Conservation (phyloP, 2,329 filamentous ascomycete genomes). For the Colletotrichum chlorophyti region DNA sequence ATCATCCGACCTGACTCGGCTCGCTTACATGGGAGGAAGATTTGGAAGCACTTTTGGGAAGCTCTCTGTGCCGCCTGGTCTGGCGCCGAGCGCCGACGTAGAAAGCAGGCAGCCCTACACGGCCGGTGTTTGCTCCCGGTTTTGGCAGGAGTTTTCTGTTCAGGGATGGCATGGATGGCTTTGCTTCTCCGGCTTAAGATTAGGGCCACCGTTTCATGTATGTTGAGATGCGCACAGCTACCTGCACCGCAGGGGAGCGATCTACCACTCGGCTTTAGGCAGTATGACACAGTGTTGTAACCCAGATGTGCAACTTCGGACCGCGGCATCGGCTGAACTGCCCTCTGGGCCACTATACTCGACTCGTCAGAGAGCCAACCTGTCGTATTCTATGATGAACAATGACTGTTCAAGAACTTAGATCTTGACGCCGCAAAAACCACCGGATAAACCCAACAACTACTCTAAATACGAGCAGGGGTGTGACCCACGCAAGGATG, state of each 20-base stretch:
- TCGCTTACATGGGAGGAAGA: background rate
- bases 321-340: background rate
- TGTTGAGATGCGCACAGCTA: conserved; percentile 7
- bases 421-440: too few relatives aligned
- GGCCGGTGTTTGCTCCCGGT: too few relatives aligned
- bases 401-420: too few relatives aligned
- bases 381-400: too few relatives aligned
- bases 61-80: background rate
- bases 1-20: conserved; percentile 19
- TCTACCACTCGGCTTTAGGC: conserved; percentile 9
- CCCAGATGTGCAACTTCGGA: background rate
- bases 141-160: too few relatives aligned
- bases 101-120: conserved; percentile 9
- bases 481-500: background rate
- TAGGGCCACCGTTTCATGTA: conserved; percentile 17
- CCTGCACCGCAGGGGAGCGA: conserved; percentile 7
- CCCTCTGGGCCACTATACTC: background rate
- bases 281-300: conserved; percentile 22
- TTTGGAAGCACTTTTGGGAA: background rate
- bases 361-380: too few relatives aligned
- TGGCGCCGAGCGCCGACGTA: background rate
- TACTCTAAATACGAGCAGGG: too few relatives aligned
- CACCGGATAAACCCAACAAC: too few relatives aligned
- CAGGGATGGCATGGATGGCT: conserved; percentile 25
- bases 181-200: conserved; percentile 14